Conservation (phyloP, 768 basidiomycete species). For the Bullera alba region DNA sequence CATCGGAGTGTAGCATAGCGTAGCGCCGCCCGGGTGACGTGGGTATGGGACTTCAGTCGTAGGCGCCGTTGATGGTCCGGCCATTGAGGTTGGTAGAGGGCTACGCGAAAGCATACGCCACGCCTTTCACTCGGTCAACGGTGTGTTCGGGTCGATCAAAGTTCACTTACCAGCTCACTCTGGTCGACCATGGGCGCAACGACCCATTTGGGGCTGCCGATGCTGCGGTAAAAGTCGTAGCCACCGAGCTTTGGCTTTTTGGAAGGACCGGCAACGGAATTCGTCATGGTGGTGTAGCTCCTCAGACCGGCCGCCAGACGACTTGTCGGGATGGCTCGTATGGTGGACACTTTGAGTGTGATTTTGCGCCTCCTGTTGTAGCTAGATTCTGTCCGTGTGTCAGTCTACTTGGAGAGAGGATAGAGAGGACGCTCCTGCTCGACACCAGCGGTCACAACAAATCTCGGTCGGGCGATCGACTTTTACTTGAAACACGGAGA, state of each 20-base stretch:
- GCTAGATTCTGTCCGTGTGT: too few species aligned
- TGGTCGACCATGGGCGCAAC: constrained; percentile 99
- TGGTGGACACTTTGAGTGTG: too few species aligned
- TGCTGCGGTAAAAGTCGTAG: constrained; percentile 73
- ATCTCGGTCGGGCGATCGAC: too few species aligned
- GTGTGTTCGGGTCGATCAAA: neutral
- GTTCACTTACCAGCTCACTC: constrained; percentile 72
- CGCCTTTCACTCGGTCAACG: constrained; percentile 55
- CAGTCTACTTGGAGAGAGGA: too few species aligned
- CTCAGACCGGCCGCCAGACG: too few species aligned
- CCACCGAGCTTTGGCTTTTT: constrained; percentile 49
- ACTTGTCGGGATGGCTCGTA: too few species aligned
- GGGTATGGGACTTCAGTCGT: constrained; percentile 6
- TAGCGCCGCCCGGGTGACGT: constrained; percentile 25
- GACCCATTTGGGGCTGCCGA: constrained; percentile 79
- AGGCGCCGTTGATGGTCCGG: constrained; percentile 19
- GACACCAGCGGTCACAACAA: too few species aligned
- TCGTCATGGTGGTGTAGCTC: neutral
- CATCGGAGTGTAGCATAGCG: constrained; percentile 97
- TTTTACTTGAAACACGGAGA: too few species aligned
- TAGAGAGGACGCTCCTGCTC: too few species aligned
- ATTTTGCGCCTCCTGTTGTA: too few species aligned
- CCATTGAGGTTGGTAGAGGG: constrained; percentile 31
- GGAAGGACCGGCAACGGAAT: constrained; percentile 2
- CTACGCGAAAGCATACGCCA: constrained; percentile 74